Evolutionary conservation across 2,329 filamentous ascomycete genomes (phyloP).

Genomic region (Rosellinia necatrix): DNA sequence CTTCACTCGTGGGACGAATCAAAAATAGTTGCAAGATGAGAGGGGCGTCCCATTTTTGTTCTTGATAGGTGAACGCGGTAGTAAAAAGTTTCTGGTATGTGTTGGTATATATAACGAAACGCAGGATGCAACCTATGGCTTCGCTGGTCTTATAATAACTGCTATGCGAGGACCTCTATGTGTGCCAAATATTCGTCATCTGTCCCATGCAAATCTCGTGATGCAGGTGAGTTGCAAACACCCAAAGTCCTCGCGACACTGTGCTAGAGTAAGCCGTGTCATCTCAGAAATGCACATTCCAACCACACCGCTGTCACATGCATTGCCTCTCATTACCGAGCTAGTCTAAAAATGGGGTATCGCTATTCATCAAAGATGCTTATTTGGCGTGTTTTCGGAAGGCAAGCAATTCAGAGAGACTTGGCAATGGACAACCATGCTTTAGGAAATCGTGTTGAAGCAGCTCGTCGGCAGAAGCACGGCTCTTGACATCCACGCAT

Average conservation of each 20-base stretch:
- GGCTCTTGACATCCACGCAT: conserved; percentile 93
- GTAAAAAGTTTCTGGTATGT: background rate
- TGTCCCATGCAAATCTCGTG: conserved; percentile 36
- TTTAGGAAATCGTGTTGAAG: conserved; percentile 92
- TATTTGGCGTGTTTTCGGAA: conserved; percentile 79
- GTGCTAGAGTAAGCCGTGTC: conserved; percentile 5
- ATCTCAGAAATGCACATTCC: conserved; percentile 31
- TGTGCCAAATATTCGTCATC: conserved; percentile 28
- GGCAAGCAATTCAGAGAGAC: conserved; percentile 82
- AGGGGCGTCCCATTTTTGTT: too few relatives aligned
- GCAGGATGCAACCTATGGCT: conserved; percentile 18
- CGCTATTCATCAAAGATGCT: conserved; percentile 30
- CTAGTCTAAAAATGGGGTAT: conserved; percentile 37
- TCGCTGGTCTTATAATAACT: conserved; percentile 17
- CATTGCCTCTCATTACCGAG: conserved; percentile 23
- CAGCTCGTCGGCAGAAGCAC: conserved; percentile 88
- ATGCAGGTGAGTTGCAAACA: conserved; percentile 26
- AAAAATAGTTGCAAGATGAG: too few relatives aligned
- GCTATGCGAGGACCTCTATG: conserved; percentile 25
- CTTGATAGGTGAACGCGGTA: background rate
- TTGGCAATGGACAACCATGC: conserved; percentile 82
- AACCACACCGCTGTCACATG: conserved; percentile 11
- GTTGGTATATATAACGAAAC: conserved; percentile 27
- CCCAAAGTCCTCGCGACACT: conserved; percentile 25
- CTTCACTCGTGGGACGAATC: too few relatives aligned